Evolutionary conservation across 768 basidiomycete genomes (phyloP), one percentile per base, ranked within the genome.

Genomic region (Kockovaella imperatae): DNA sequence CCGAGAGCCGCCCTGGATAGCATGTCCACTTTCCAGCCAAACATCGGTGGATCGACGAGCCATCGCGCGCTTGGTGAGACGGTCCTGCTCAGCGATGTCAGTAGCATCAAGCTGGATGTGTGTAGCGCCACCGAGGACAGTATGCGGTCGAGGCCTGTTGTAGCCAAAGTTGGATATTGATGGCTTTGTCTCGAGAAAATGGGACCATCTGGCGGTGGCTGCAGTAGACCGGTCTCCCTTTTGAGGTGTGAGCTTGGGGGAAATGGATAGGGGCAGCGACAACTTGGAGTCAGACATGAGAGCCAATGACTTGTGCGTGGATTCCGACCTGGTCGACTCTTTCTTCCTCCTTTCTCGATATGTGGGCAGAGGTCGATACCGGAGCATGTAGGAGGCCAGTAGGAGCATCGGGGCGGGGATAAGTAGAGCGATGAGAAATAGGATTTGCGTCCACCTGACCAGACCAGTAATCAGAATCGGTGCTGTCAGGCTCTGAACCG

Each of bases 21-120:
- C 64, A 52, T 67, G 64, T 7, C 64, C 64, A 14, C 20, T 28
- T 34, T 57, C 54, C 34, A 67, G 52, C 60, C 64, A 67, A 4
- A 63, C 54, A 49, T 62, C 64, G 3, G 54, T 59, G 14, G 52
- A 55, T 6, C 56, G 47, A 35, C 61, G 53, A 8, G 64, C 64
- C 7, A 60, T 23, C 7, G 53, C 54, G 23, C 49, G 49, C 2
- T 56, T 58, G 17, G 49, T 42, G 6, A 54, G 15, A 17, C 59
- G 56, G 5, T 38, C 24, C 40, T 55, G 4, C 54, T 43, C 42
- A n/a, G 51, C 46, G 5, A 26, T 34, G 31, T 61, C 57, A 21
- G 59, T 59, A 8, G 54, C 59, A 20, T 49, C 45, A 5, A 52
- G n/a, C n/a, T 64, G 57, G 4, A 29, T 25, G 17, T 48, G 28